Percentiles rank a stretch among this genome's conserved stretches.
Conservation (phyloP, 2,329 filamentous ascomycete genomes). For the Achaetomium macrosporum region DNA sequence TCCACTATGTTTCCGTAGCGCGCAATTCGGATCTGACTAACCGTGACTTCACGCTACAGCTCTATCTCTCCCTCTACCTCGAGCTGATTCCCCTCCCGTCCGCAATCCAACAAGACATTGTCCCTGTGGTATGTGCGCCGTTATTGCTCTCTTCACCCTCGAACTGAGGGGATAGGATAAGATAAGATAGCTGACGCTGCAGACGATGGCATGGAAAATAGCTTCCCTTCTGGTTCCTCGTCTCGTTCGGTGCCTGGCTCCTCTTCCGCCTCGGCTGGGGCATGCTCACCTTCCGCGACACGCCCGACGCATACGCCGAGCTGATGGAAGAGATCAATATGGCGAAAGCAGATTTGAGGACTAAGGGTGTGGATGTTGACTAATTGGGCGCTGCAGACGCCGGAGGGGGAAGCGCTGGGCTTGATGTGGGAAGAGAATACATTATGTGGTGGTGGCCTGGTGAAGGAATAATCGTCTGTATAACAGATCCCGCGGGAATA, state of each 20-base stretch:
- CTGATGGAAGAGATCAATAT: conserved; percentile 77
- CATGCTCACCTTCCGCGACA: conserved; percentile 94
- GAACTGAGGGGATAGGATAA: too few relatives aligned
- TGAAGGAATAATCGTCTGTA: too few relatives aligned
- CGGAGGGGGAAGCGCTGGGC: not conserved
- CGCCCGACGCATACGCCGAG: conserved; percentile 83
- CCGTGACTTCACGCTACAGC: conserved; percentile 42
- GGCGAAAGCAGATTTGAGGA: conserved; percentile 67
- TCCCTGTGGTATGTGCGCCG: conserved; percentile 71
- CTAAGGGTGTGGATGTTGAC: conserved; percentile 73
- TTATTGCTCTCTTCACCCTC: too few relatives aligned
- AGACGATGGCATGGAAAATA: conserved; percentile 34
- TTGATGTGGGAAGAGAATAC: not conserved
- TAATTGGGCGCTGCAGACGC: conserved; percentile 31
- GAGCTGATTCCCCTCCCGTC: conserved; percentile 74
- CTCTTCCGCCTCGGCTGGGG: conserved; percentile 88
- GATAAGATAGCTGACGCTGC: not conserved
- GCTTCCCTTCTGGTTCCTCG: conserved; percentile 89
- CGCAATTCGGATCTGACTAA: not conserved
- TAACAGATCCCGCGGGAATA: too few relatives aligned
- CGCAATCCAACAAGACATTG: conserved; percentile 73
- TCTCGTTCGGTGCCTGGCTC: conserved; percentile 86
- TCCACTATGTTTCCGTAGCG: too few relatives aligned
- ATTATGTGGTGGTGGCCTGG: too few relatives aligned
- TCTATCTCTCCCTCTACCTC: conserved; percentile 83